Evolutionary conservation across 2,329 filamentous ascomycete genomes (phyloP).

Genomic region (Neurospora sp.): DNA sequence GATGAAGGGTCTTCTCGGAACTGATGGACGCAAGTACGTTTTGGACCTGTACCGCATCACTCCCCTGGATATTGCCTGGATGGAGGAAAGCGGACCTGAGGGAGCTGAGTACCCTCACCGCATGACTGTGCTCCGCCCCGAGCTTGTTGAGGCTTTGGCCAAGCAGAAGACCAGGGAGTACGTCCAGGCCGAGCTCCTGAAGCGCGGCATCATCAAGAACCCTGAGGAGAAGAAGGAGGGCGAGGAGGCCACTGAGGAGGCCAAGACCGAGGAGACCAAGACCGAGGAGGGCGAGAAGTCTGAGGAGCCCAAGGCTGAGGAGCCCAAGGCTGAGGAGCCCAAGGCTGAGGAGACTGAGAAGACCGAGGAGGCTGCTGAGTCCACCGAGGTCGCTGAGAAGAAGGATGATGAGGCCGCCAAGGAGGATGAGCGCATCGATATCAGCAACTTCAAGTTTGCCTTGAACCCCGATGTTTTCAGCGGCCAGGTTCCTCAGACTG

Average conservation of each 20-base stretch:
- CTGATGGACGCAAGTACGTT: slow-evolving; percentile 95
- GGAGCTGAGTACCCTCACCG: slow-evolving; percentile 71
- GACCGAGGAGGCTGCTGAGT: slow-evolving; percentile 12
- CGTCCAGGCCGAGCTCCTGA: slow-evolving; percentile 67
- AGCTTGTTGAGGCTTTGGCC: slow-evolving; percentile 79
- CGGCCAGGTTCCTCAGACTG: slow-evolving; percentile 79
- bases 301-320: slow-evolving; percentile 20
- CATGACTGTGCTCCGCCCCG: slow-evolving; percentile 87
- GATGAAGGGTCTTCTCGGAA: slow-evolving; percentile 94
- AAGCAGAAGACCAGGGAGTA: slow-evolving; percentile 82
- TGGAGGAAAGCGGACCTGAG: slow-evolving; percentile 59
- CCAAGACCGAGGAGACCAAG: slow-evolving; percentile 20
- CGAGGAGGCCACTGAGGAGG: slow-evolving; percentile 3
- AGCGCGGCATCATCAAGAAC: slow-evolving; percentile 37
- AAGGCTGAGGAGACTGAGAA: slow-evolving; percentile 27
- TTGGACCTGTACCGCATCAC: slow-evolving; percentile 92
- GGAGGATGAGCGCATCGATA: slow-evolving; percentile 63
- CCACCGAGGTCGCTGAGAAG: slow-evolving; percentile 19
- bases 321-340: slow-evolving; percentile 22
- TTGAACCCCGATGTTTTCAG: slow-evolving; percentile 95
- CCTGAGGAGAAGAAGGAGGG: slow-evolving; percentile 19
- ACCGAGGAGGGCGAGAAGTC: slow-evolving; percentile 21
- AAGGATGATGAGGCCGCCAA: slow-evolving; percentile 24
- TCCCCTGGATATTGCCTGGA: slow-evolving; percentile 81
- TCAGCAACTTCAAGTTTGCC: slow-evolving; percentile 76